These are phyloP conservation scores for Gossypium davidsonii DNA, from an alignment of 441 rosid genomes.

Conservation along the genomic window DNA sequence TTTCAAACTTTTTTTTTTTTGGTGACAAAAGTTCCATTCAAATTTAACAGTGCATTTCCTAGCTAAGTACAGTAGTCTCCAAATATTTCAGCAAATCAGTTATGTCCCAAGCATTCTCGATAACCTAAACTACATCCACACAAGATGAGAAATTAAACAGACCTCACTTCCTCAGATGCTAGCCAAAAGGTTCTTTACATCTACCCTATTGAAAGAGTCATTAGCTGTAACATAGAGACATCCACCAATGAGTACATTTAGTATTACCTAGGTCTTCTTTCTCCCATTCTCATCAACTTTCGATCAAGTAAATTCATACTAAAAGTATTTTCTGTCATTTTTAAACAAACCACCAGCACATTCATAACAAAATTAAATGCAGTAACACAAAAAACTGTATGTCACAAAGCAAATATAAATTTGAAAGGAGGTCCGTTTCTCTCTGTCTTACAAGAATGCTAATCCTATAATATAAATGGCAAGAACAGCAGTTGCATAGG, in stretches of 20 bases:
- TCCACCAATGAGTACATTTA: background rate
- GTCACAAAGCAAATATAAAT: background rate
- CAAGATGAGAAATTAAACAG: constrained; percentile 5
- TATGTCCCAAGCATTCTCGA: background rate
- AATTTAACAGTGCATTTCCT: background rate
- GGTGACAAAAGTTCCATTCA: background rate
- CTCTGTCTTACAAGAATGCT: background rate
- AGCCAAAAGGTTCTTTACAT: background rate
- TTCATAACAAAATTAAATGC: background rate
- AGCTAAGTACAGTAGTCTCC: background rate
- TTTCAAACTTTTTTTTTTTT: background rate
- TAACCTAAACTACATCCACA: constrained; percentile 1
- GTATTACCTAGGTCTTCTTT: background rate
- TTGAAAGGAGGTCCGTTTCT: background rate
- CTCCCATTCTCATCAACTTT: background rate
- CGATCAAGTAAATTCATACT: background rate
- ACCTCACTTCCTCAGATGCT: background rate
- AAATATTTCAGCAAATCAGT: background rate
- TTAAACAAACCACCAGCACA: background rate
- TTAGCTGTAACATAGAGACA: background rate
- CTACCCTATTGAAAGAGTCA: background rate
- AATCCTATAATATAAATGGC: background rate
- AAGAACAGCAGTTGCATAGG: background rate
- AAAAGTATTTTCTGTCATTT: background rate
- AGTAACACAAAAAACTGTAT: background rate